Base-by-base conservation (phyloP, 2,329 filamentous ascomycete genomes). In the Trichophyton verrucosum region DNA sequence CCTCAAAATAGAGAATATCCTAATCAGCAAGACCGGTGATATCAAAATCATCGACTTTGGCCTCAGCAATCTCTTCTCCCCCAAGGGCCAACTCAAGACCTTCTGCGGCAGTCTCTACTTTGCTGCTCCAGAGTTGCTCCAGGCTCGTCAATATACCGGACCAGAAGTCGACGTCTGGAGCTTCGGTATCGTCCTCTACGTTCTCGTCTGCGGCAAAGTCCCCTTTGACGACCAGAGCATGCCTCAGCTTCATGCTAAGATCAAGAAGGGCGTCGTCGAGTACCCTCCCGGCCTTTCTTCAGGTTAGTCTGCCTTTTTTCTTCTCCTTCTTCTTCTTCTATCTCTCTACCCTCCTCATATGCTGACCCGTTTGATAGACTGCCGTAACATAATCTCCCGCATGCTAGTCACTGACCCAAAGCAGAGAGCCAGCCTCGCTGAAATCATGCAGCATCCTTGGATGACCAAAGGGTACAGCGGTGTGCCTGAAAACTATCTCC, bases 1-100 rank as follows among this genome's bases (percentile, higher is more conserved):
- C 72, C 77, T 99, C 66, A 99, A 99, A 80, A 99, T 99, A 67
- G 94, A 97, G 74, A 99, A 99, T 72, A 99, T 99, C 60, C 82
- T 99, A 63, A 99, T 99, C 76, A 96, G 91, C 80, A 97, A 97
- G 79, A 96, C 89, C 1, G 94, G 94, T 46, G 94, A 99, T 71
- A 99, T 99, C 75, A 97, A 97, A 73, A 97, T 99, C 68, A 99
- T 99, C 67, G 94, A 99, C 72, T 99, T 99, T 73, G 94, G 92
- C 33, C 80, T 99, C 60, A 97, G 92, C 78, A 99, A 99, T 69
- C 82, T 97, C 3, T 99, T 96, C 74, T 86, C 90, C 5, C 94
- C 94, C 0, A 81, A 86, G 51, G 83, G 82, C 64, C 86, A 95
- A 64, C 81, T 97, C 61, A 96, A 96, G 76, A 99, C 94, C 0